Evolutionary conservation across 2,329 filamentous ascomycete species (phyloP), one percentile per base, ranked within the genome.

Genomic region (Paraconiothyrium sp.): DNA sequence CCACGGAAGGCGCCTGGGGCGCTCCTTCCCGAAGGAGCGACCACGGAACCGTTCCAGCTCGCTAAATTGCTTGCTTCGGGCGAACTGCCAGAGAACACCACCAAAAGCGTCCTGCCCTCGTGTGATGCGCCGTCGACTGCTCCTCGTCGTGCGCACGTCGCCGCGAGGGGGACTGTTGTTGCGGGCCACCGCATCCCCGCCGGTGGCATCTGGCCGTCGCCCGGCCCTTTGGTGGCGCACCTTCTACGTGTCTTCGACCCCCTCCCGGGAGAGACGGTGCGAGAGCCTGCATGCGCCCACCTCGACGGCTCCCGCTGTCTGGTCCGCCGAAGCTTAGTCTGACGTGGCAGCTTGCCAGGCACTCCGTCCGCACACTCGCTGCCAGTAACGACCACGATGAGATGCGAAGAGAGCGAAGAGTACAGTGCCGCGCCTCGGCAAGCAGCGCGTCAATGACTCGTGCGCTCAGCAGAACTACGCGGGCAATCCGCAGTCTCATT

Each of bases 1-100:
- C 51, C 57, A 54, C 47, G 60, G 64, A 48, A 47, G 60, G 54
- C 41, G 54, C 54, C 58, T 58, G 60, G 54, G 41, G 54, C 47
- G 59, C 54, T 57, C 54, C 59, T 61, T 54, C 55, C 59, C 49
- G 59, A 47, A 37, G 37, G 20, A 32, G 48, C 39, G 39, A 32
- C 41, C 39, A 43, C 57, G 30, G 35, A 41, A 49, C 16, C 44
- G 20, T 34, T 39, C 51, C 43, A 41, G 16, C 57, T 51, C 39
- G 34, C 34, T 55, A 35, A 37, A 9, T 46, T 24, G 32, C 43
- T 48, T 44, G n/a, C 41, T 44, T 27, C 11, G 14, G 30, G 32
- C 39, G 22, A 32, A 32, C 57, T 6, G 41, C 54, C 43, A 27
- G 20, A 24, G 30, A 35, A 37, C 41, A 32, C 54, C 43, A 44